These are phyloP conservation scores for Pinus tabuliformis DNA, from an alignment of 75 land plant species.

Conservation along the genomic window DNA sequence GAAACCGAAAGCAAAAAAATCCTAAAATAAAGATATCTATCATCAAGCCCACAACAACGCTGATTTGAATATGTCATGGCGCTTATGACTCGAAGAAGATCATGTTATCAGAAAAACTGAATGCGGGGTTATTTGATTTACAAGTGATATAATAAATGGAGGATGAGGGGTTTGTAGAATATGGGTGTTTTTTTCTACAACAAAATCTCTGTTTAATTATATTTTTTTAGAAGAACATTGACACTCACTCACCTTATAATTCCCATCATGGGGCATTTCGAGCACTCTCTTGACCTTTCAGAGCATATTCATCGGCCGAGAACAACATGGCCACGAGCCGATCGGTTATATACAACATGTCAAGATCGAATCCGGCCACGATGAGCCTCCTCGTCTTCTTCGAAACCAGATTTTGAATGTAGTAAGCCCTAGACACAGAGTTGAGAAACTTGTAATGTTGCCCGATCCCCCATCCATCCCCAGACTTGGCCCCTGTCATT, in stretches of 20 bases:
- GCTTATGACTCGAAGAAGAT: too few relatives aligned
- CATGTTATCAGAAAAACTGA: too few relatives aligned
- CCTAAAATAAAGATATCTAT: too few relatives aligned
- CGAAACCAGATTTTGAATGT: conserved; percentile 58
- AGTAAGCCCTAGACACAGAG: conserved; percentile 23
- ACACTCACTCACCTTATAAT: conserved; percentile 46
- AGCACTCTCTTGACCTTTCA: conserved; percentile 72
- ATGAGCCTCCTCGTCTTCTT: conserved; percentile 61
- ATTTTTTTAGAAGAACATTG: too few relatives aligned
- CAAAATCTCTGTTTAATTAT: too few relatives aligned
- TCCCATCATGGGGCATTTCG: conserved; percentile 45
- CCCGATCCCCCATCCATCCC: background rate
- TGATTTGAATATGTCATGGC: too few relatives aligned
- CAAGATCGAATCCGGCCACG: conserved; percentile 59
- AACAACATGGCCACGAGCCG: conserved; percentile 70
- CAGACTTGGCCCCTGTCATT: conserved; percentile 31
- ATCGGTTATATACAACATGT: conserved; percentile 73
- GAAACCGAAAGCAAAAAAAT: too few relatives aligned
- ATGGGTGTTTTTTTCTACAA: too few relatives aligned
- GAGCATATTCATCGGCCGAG: conserved; percentile 65
- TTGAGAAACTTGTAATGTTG: conserved; percentile 15
- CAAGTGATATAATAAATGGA: too few relatives aligned
- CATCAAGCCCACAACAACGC: too few relatives aligned
- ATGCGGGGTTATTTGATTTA: too few relatives aligned
- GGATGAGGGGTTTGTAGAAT: too few relatives aligned